Percentiles rank a stretch among this genome's conserved stretches.
Conservation (phyloP, 768 basidiomycete genomes). For the Xerocomellus chrysenteron region DNA sequence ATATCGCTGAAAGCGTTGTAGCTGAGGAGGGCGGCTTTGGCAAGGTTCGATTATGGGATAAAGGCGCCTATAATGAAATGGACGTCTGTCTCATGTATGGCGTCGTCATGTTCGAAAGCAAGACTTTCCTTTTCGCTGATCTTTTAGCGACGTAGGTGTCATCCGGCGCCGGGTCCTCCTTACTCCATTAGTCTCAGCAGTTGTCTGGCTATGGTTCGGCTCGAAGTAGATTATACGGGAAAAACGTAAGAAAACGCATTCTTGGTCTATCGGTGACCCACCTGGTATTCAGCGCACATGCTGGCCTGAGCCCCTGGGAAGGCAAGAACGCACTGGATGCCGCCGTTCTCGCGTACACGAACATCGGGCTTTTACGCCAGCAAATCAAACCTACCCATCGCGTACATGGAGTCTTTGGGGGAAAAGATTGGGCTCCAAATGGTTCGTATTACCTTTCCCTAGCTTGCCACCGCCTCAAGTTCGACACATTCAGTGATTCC, state of each 20-base stretch:
- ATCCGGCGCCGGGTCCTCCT: conserved; percentile 76
- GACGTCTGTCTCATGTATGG: conserved; percentile 72
- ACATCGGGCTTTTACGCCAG: conserved; percentile 77
- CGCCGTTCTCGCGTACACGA: conserved; percentile 81
- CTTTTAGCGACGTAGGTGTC: conserved; percentile 52
- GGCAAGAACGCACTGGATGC: conserved; percentile 83
- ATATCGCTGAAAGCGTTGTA: conserved; percentile 24
- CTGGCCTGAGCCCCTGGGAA: conserved; percentile 80
- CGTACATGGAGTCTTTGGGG: conserved; percentile 77
- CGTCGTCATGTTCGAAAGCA: not conserved
- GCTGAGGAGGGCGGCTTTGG: conserved; percentile 81
- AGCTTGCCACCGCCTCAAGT: not conserved
- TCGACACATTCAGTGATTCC: conserved; percentile 63
- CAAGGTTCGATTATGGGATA: conserved; percentile 66
- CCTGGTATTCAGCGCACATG: conserved; percentile 59
- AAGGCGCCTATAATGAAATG: conserved; percentile 75
- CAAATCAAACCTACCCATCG: conserved; percentile 77
- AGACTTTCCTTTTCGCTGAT: not conserved
- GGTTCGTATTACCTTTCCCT: conserved; percentile 40
- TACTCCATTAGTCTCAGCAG: conserved; percentile 64
- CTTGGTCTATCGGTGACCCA: not conserved
- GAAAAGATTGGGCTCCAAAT: conserved; percentile 72
- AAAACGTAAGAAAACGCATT: conserved; percentile 55
- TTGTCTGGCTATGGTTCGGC: conserved; percentile 59
- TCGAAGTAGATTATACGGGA: conserved; percentile 66